Percentiles rank a stretch among this genome's conserved stretches.
Evolutionary conservation across 1,284 basidiomycete species (phyloP).

Genomic region (Cryptococcus sp.): DNA sequence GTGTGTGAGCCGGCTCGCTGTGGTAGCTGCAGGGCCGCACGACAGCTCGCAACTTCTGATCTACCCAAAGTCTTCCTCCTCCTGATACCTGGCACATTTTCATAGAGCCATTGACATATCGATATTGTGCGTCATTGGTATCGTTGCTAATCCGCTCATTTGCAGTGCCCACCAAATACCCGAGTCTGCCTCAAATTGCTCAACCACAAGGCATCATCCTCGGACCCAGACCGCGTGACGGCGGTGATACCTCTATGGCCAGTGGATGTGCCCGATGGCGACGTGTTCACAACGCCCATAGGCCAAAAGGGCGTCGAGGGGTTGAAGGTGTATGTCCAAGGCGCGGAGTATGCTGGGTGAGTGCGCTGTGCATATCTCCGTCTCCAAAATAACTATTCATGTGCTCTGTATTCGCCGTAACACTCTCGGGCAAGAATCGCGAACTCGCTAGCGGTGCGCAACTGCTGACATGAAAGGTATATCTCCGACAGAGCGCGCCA

Average conservation of each 20-base stretch:
- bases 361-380: slow-evolving; percentile 15
- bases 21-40: no score
- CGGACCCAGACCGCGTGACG: slow-evolving; percentile 43
- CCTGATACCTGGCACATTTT: no score
- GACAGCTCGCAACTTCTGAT: no score
- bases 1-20: no score
- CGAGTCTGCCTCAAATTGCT: slow-evolving; percentile 45
- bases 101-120: no score
- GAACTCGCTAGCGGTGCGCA: neutral
- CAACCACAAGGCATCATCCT: slow-evolving; percentile 46
- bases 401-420: neutral
- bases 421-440: neutral
- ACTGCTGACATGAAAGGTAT: slow-evolving; percentile 1
- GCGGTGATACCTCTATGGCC: slow-evolving; percentile 51
- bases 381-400: neutral
- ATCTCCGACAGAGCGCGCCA: slow-evolving; percentile 27
- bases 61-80: no score
- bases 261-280: slow-evolving; percentile 31
- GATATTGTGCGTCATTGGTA: no score
- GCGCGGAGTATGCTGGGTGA: slow-evolving; percentile 49
- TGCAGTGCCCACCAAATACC: slow-evolving; percentile 47
- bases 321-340: slow-evolving; percentile 35
- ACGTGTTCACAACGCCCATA: slow-evolving; percentile 27
- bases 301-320: slow-evolving; percentile 37
- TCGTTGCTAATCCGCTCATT: neutral